Evolutionary conservation across 176 grass and related monocot species (phyloP), one percentile per base, ranked within the genome.

Genomic region (Elymus sibiricus): DNA sequence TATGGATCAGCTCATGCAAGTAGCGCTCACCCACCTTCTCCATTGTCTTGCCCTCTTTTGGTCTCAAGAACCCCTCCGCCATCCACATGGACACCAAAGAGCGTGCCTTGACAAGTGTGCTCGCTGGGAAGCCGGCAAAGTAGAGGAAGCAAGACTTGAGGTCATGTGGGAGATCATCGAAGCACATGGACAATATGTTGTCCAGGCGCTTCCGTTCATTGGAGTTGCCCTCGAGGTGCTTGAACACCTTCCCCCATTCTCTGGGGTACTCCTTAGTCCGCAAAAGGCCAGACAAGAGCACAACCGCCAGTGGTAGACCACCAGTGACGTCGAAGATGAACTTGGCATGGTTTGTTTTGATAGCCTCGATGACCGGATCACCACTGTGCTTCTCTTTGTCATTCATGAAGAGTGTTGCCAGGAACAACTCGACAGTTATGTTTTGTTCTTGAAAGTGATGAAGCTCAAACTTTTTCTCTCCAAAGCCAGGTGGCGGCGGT

Each of bases 71-170:
- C 22, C 87, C 87, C 17, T 90, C 84, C 8, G 87, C 87, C 14
- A 61, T 37, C 87, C 83, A 92, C 76, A 84, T 72, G 27, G 27
- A 84, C 44, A 92, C 79, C 72, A 92, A 51, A 3, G 1, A 70
- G 22, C 42, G 79, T 32, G 83, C 67, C 65, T 79, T 74, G 0
- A 92, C 19, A 0, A 29, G 17, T 1, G 43, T 67, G 42, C 61
- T 76, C 4, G 27, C 15, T 2, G 91, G 87, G 11, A 92, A 79
- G 10, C 44, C 74, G 11, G 75, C 66, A 42, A 92, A 92, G 46
- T 92, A 92, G 4, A 92, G 77, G n/a, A 92, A 77, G 64, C 84
- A 92, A 25, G 58, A 80, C 34, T 92, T 92, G 0, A 92, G 49
- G 7, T 84, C 84, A 10, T 87, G 73, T 22, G 90, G 90, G 34